Conservation (phyloP, 805 yeast genomes). For the Deakozyma indianensis region DNA sequence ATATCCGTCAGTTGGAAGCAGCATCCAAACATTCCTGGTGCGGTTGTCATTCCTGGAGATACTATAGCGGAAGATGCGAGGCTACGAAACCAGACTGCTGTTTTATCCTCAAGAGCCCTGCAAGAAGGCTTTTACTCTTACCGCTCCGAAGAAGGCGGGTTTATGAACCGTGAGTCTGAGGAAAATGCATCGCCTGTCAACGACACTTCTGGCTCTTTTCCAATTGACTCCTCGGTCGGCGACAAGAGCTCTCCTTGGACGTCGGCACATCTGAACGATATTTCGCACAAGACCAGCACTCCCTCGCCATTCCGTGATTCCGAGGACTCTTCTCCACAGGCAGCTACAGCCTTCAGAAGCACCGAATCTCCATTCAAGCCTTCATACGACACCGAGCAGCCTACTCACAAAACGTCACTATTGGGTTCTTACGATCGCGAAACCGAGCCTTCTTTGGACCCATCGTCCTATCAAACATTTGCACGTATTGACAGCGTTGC, state of each 20-base stretch:
- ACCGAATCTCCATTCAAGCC: background rate
- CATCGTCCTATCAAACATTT: background rate
- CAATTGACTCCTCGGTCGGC: background rate
- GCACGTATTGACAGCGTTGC: background rate
- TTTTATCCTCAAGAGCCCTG: background rate
- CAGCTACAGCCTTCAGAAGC: background rate
- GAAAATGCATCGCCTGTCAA: background rate
- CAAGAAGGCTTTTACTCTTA: background rate
- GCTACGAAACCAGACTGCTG: background rate
- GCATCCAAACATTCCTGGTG: background rate
- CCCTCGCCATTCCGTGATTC: background rate
- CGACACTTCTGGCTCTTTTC: background rate
- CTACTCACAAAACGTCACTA: background rate
- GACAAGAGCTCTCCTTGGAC: background rate
- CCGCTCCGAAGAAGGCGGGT: constrained; percentile 1
- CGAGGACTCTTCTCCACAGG: background rate
- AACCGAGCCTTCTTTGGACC: background rate
- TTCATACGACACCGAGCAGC: background rate
- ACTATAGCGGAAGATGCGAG: background rate
- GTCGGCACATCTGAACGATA: background rate
- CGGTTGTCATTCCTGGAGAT: background rate
- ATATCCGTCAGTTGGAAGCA: background rate
- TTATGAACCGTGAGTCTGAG: background rate
- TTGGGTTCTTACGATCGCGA: background rate
- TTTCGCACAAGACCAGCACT: background rate